A percentile compares a stretch with the other conserved stretches of the same genome.
Evolutionary conservation across 345 rosid species (phyloP).

Genomic region (Populus davidiana): DNA sequence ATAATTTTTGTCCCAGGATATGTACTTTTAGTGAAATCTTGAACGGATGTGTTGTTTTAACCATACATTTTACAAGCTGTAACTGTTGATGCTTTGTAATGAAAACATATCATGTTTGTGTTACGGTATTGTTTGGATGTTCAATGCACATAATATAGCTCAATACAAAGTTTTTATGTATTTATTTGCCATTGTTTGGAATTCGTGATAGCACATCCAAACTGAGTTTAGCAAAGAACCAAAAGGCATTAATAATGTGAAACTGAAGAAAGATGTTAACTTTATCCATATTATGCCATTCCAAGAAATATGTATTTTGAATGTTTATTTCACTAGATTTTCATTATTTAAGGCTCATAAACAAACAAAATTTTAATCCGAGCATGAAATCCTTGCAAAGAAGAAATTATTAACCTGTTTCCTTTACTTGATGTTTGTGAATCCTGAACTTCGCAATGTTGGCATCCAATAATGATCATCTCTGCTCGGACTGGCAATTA

Average conservation of each 20-base stretch:
- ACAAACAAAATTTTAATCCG: background rate
- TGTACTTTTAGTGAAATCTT: conserved; percentile 6
- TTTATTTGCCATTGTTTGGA: background rate
- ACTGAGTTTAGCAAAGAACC: background rate
- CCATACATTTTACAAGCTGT: background rate
- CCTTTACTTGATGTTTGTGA: background rate
- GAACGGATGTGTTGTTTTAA: conserved; percentile 4
- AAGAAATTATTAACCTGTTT: background rate
- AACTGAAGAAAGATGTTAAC: too few relatives aligned
- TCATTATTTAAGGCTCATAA: background rate
- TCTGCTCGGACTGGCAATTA: background rate
- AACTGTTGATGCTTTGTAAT: background rate
- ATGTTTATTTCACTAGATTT: background rate
- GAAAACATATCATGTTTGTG: background rate
- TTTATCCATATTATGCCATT: too few relatives aligned
- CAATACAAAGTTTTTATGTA: background rate
- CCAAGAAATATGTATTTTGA: background rate
- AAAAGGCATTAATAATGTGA: background rate
- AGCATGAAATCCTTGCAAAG: background rate
- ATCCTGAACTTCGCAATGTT: background rate
- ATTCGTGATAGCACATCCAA: background rate
- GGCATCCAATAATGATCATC: background rate
- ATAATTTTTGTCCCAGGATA: background rate
- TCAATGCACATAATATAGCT: background rate
- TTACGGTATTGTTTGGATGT: background rate